Base-by-base conservation (phyloP, 768 basidiomycete species). In the Mycena olivaceomarginata region DNA sequence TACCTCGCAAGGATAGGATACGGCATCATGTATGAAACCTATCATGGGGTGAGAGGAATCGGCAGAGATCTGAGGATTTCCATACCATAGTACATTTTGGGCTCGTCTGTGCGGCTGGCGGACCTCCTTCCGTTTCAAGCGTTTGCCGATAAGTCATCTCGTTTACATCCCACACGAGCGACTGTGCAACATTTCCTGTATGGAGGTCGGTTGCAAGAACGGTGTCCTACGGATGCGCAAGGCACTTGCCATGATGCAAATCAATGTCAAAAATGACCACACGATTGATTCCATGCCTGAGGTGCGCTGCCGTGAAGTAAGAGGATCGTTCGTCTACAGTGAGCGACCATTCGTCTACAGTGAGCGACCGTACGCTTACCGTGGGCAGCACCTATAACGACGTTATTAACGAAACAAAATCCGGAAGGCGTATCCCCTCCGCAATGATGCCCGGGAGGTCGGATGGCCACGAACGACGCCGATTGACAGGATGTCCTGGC, bases 401-500 rank as follows among this genome's bases (percentile, higher is more conserved):
- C 95, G 81, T 99, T 99, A 79, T 99, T 99, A 41, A 98, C 91
- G 80, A 98, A 98, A 84, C 98, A 99, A 83, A 99, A 99, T 0
- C 98, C 98, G 12, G 93, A 94, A 0, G 98, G 98, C 0, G 92
- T 92, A 75, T 97, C 93, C 84, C 97, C 97, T 2, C 96, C 96
- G 81, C 97, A 98, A 80, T 99, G 97, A 87, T 98, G 97, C 2
- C 98, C 98, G n/a, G n/a, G n/a, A n/a, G n/a, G n/a, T n/a, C n/a
- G n/a, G n/a, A n/a, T n/a, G n/a, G n/a, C n/a, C n/a, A n/a, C n/a
- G n/a, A n/a, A n/a, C n/a, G n/a, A n/a, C n/a, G n/a, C n/a, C n/a
- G n/a, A n/a, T n/a, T n/a, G n/a, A n/a, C n/a, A n/a, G n/a, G n/a
- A n/a, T n/a, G n/a, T n/a, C n/a, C n/a, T n/a, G n/a, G n/a, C n/a